These are phyloP conservation scores for Aspergillus neoniger DNA, from an alignment of 2,329 filamentous ascomycete species.

Conservation along the genomic window DNA sequence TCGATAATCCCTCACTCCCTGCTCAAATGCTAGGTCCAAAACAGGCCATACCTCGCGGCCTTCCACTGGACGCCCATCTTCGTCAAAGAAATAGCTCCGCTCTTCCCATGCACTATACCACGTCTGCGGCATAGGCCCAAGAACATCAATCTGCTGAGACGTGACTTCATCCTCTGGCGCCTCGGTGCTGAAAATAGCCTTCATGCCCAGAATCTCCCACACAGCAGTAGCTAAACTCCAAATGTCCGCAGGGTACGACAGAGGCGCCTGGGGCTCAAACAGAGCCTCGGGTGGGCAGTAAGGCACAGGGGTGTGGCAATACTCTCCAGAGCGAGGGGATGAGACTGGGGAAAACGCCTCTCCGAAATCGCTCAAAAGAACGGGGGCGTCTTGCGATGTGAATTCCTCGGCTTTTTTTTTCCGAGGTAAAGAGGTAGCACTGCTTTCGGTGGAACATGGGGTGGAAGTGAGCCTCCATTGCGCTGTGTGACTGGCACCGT, in stretches of 20 bases:
- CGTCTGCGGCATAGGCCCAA: constrained; percentile 19
- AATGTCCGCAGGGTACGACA: constrained; percentile 39
- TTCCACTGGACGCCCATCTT: constrained; percentile 14
- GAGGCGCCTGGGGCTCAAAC: constrained; percentile 22
- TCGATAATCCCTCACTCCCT: constrained; percentile 19
- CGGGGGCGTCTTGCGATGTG: constrained; percentile 26
- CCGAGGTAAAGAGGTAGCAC: constrained; percentile 30
- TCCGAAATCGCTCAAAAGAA: constrained; percentile 37
- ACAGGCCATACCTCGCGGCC: constrained; percentile 18
- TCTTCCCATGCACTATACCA: constrained; percentile 26
- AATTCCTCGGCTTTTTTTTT: constrained; percentile 29
- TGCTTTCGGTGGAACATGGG: constrained; percentile 31
- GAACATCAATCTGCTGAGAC: constrained; percentile 18
- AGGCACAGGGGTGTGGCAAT: constrained; percentile 24
- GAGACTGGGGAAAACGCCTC: constrained; percentile 18
- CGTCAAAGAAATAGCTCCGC: constrained; percentile 18
- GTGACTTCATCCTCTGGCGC: constrained; percentile 17
- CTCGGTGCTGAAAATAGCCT: constrained; percentile 15
- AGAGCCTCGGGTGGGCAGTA: constrained; percentile 16
- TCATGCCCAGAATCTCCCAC: constrained; percentile 30
- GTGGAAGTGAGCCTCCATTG: constrained; percentile 27
- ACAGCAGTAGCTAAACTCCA: constrained; percentile 42
- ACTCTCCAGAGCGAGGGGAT: constrained; percentile 18
- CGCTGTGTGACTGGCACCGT: constrained; percentile 26
- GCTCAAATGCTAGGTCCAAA: constrained; percentile 23